Evolutionary conservation across 2,329 filamentous ascomycete genomes (phyloP).

Genomic region (Paecilomyces fulvus): DNA sequence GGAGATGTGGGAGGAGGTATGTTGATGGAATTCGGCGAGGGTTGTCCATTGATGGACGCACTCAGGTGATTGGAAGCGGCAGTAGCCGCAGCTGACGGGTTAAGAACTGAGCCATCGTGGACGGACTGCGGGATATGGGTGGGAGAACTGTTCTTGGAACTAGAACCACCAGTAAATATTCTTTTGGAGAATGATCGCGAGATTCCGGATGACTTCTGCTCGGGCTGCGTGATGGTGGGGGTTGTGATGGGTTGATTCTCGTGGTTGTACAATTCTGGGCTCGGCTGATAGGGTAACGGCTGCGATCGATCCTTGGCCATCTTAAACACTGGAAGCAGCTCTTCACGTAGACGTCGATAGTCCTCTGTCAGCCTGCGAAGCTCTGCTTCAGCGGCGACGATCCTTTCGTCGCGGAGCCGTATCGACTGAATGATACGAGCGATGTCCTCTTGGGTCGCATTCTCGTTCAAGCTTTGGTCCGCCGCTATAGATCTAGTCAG

Average conservation of each 20-base stretch:
- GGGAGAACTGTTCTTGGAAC: constrained; percentile 68
- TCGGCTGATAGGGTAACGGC: constrained; percentile 58
- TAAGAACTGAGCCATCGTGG: constrained; percentile 56
- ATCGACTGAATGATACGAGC: constrained; percentile 84
- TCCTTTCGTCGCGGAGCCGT: constrained; percentile 80
- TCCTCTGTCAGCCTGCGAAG: constrained; percentile 78
- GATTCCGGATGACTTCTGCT: constrained; percentile 44
- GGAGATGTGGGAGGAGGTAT: constrained; percentile 40
- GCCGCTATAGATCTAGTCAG: constrained; percentile 53
- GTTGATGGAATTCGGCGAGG: constrained; percentile 41
- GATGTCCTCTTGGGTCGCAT: constrained; percentile 87
- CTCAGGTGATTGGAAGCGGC: constrained; percentile 63
- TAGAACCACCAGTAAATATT: constrained; percentile 57
- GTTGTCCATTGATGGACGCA: constrained; percentile 56
- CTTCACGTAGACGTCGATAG: constrained; percentile 79
- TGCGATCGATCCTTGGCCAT: constrained; percentile 88
- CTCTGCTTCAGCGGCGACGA: constrained; percentile 74
- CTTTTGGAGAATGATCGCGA: constrained; percentile 70
- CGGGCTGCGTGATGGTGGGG: constrained; percentile 14
- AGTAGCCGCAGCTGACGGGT: constrained; percentile 61
- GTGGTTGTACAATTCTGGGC: constrained; percentile 22
- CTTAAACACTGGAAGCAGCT: constrained; percentile 81
- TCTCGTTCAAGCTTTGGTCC: constrained; percentile 79
- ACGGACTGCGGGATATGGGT: constrained; percentile 59
- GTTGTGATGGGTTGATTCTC: constrained; percentile 9